These are phyloP conservation scores for Funneliformis caledonium DNA, from an alignment of 371 early-diverging fungal genomes.

Conservation along the genomic window DNA sequence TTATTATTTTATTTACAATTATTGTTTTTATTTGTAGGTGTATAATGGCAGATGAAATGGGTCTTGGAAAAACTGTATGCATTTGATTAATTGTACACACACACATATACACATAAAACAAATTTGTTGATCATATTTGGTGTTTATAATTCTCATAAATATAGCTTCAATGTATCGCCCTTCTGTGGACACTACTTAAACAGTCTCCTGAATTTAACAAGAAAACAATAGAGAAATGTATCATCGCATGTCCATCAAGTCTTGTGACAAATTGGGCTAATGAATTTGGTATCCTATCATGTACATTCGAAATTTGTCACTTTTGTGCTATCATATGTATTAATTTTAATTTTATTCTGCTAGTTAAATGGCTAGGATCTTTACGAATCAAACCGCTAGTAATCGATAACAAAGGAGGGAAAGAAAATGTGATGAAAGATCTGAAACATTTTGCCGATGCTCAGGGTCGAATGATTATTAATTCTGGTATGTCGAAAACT, in stretches of 20 bases:
- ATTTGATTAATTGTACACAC: not conserved
- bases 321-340: not conserved
- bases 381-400: slow-evolving; percentile 79
- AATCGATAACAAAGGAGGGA: slow-evolving; percentile 86
- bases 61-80: slow-evolving; percentile 90
- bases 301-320: not conserved
- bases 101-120: not conserved
- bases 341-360: not conserved
- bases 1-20: not conserved
- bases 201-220: slow-evolving; percentile 90
- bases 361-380: slow-evolving; percentile 91
- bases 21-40: slow-evolving; percentile 68
- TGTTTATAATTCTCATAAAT: not conserved
- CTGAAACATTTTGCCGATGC: slow-evolving; percentile 81
- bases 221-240: slow-evolving; percentile 90
- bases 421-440: slow-evolving; percentile 81
- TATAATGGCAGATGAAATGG: slow-evolving; percentile 99
- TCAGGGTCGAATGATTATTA: slow-evolving; percentile 80
- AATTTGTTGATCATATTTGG: not conserved
- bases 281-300: slow-evolving; percentile 60
- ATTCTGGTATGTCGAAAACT: slow-evolving; percentile 63
- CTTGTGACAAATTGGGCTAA: slow-evolving; percentile 89
- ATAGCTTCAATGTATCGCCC: slow-evolving; percentile 85
- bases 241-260: slow-evolving; percentile 83
- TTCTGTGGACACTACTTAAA: slow-evolving; percentile 92